phyloP scores from a whole-genome alignment of 495 filamentous ascomycete species.

The Aspergillus nanangensis region DNA sequence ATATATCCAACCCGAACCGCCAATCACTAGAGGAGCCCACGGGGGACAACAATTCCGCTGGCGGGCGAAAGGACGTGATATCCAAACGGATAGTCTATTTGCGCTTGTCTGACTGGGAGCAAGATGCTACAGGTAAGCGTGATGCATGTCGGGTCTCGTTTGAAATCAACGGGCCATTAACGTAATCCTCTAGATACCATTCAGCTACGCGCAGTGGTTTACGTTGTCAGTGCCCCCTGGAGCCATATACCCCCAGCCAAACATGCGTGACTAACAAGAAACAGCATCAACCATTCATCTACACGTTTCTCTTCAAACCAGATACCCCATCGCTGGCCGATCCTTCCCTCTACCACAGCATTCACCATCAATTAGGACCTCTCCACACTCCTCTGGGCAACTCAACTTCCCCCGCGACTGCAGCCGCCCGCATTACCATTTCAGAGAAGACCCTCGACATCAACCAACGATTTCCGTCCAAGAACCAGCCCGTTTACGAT shows the following conservation, averaged over 20 bases:
- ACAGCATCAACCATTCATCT: conserved; percentile 80
- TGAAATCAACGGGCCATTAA: neutral
- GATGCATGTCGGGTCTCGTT: neutral
- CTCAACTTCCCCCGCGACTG: conserved; percentile 57
- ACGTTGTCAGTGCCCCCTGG: conserved; percentile 50
- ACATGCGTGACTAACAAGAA: neutral
- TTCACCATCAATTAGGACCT: conserved; percentile 78
- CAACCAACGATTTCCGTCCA: conserved; percentile 22
- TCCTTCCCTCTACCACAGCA: conserved; percentile 68
- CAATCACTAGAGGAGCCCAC: conserved; percentile 20
- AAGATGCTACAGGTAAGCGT: conserved; percentile 16
- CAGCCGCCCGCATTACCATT: conserved; percentile 42
- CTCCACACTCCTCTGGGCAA: conserved; percentile 66
- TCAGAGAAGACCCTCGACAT: conserved; percentile 21
- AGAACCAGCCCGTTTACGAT: conserved; percentile 63
- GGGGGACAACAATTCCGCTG: conserved; percentile 14
- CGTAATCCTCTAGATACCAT: conserved; percentile 15
- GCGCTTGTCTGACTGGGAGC: conserved; percentile 14
- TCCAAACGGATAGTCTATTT: conserved; percentile 49
- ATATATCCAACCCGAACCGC: conserved; percentile 42
- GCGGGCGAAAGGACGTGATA: conserved; percentile 34
- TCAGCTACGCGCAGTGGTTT: conserved; percentile 68
- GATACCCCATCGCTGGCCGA: conserved; percentile 61
- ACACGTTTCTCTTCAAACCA: conserved; percentile 79
- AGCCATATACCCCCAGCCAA: neutral